Conservation (phyloP, 2,329 filamentous ascomycete genomes). For the Monosporascus sp. region DNA sequence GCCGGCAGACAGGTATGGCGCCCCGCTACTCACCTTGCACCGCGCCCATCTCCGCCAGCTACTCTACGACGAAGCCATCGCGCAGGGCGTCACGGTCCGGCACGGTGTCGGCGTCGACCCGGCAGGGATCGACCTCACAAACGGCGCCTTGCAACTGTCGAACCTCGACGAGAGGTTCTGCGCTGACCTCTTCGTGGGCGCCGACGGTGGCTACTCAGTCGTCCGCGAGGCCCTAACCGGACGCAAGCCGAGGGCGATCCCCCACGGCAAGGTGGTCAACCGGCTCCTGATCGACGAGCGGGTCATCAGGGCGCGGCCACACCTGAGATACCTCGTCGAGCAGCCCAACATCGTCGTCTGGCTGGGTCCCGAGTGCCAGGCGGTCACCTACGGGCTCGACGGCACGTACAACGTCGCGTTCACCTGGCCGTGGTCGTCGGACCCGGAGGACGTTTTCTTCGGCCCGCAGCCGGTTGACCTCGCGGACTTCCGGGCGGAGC, state of each 20-base stretch:
- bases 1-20: conserved; percentile 7
- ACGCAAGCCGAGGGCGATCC: conserved; percentile 8
- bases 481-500: conserved; percentile 6
- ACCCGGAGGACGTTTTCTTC: conserved; percentile 13
- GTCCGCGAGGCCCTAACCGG: conserved; percentile 9
- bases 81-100: conserved; percentile 8
- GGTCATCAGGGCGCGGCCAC: conserved; percentile 9
- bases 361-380: conserved; percentile 15
- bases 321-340: conserved; percentile 10
- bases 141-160: conserved; percentile 4
- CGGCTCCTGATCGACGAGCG: conserved; percentile 12
- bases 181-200: conserved; percentile 13
- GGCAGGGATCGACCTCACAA: conserved; percentile 6
- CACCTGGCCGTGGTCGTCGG: conserved; percentile 15
- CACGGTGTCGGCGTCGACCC: conserved; percentile 10
- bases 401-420: conserved; percentile 15
- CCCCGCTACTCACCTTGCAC: conserved; percentile 15
- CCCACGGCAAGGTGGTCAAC: conserved; percentile 16
- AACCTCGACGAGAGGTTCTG: conserved; percentile 4
- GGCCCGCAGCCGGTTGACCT: conserved; percentile 10
- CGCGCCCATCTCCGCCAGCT: conserved; percentile 14
- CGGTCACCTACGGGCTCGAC: conserved; percentile 13
- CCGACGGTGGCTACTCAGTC: conserved; percentile 9
- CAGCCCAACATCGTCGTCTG: conserved; percentile 14
- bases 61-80: conserved; percentile 14